A percentile compares a stretch with the other conserved stretches of the same genome.
Evolutionary conservation across 116 monocot species (phyloP).

Genomic region (Posidonia oceanica): DNA sequence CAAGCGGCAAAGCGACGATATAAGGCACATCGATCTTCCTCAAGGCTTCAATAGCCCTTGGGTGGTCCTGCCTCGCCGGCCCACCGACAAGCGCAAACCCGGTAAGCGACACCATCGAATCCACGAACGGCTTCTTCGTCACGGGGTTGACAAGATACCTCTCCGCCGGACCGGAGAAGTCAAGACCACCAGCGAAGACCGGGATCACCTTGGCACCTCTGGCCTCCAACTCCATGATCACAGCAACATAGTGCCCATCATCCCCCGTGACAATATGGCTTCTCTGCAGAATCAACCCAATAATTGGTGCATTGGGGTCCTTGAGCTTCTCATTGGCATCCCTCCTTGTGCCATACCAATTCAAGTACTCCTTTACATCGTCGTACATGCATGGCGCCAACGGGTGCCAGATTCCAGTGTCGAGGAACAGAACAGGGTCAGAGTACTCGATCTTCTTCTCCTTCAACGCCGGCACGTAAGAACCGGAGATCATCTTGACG

Average conservation of each 20-base stretch:
- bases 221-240: constrained; percentile 97
- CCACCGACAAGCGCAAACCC: constrained; percentile 98
- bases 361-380: constrained; percentile 92
- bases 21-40: constrained; percentile 96
- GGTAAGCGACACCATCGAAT: constrained; percentile 77
- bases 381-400: constrained; percentile 87
- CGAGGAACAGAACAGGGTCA: constrained; percentile 85
- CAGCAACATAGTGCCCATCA: constrained; percentile 88
- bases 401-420: constrained; percentile 94
- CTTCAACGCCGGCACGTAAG: constrained; percentile 75
- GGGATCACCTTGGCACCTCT: constrained; percentile 92
- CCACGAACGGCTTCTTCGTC: constrained; percentile 65
- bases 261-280: constrained; percentile 99
- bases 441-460: constrained; percentile 44
- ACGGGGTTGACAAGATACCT: constrained; percentile 62
- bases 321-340: constrained; percentile 58
- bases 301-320: constrained; percentile 43
- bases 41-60: constrained; percentile 83
- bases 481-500: constrained; percentile 88
- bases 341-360: constrained; percentile 86
- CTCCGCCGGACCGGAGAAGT: constrained; percentile 84
- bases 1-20: constrained; percentile 84
- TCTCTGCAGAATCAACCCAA: constrained; percentile 83
- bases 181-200: constrained; percentile 87
- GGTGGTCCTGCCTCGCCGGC: constrained; percentile 95